Evolutionary conservation across 2,329 filamentous ascomycete genomes (phyloP), one percentile per base, ranked within the genome.

Genomic region (Dactylonectria macrodidyma): DNA sequence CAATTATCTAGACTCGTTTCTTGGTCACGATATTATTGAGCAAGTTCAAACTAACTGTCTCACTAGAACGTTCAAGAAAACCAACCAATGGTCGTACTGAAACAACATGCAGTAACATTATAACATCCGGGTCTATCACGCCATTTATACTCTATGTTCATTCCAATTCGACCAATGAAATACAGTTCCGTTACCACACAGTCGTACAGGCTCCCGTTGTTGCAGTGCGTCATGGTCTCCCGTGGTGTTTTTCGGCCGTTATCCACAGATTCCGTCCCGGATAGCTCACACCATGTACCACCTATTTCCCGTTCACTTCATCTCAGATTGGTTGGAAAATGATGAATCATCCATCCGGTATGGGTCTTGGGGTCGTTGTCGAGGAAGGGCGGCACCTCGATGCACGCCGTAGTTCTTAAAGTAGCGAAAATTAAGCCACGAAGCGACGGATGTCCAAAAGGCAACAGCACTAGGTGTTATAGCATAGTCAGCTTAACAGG

Each of bases 381-480:
- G 33, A 8, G 58, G 57, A 14, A 65, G 47, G 24, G 46, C 19
- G n/a, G 51, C 16, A 5, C 41, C 63, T 12, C 63, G 50, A n/a
- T 44, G 50, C 3, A 57, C 36, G 26, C 50, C 63, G 5, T 57
- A 65, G 10, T 33, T 55, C 33, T 65, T 65, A 8, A 65, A 65
- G 52, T 65, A 44, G 3, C 63, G 50, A n/a, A 56, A 50, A 26
- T 61, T 52, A 8, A 34, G 63, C 58, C 56, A 61, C 3, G 57
- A 65, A 14, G 6, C n/a, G 30, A 61, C 63, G 11, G 63, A 22
- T 6, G 63, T 61, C 63, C 63, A 65, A 33, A 65, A 57, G 3
- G 63, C 50, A 47, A 54, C 11, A 6, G 50, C 34, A 14, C 62
- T 61, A 50, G 33, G 7, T 4, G 9, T 5, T 14, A 8, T n/a